Evolutionary conservation across 495 filamentous ascomycete species (phyloP).

Genomic region (Aspergillus funiculosus): DNA sequence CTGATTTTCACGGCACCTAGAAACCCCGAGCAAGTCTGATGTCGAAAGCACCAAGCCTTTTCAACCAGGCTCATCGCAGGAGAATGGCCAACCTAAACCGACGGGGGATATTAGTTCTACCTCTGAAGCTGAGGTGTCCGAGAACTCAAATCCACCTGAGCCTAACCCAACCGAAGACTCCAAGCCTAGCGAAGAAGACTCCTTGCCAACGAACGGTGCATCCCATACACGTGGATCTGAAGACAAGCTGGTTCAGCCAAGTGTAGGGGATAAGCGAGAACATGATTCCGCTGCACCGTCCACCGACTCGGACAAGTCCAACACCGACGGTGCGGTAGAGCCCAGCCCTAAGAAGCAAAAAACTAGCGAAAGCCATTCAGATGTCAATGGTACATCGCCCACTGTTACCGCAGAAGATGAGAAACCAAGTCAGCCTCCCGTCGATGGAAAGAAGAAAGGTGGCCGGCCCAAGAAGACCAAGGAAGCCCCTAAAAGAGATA

Average conservation of each 20-base stretch:
- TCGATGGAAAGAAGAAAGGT: constrained; percentile 27
- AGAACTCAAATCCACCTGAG: constrained; percentile 10
- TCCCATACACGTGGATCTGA: constrained; percentile 2
- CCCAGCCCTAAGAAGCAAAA: constrained; percentile 30
- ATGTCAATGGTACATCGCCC: constrained; percentile 15
- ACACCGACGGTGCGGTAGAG: constrained; percentile 14
- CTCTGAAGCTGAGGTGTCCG: constrained; percentile 11
- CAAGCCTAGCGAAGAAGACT: constrained; percentile 5
- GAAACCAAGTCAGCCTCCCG: constrained; percentile 5
- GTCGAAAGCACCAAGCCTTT: not conserved
- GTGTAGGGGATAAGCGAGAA: constrained; percentile 30
- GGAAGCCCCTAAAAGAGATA: constrained; percentile 26
- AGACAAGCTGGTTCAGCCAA: constrained; percentile 14
- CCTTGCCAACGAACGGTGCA: constrained; percentile 1
- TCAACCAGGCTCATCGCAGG: constrained; percentile 3
- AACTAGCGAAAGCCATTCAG: constrained; percentile 15
- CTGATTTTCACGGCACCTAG: constrained; percentile 4
- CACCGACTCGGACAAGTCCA: constrained; percentile 13
- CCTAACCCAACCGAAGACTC: constrained; percentile 12
- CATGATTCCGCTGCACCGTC: constrained; percentile 20
- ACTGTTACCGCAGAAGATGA: not conserved
- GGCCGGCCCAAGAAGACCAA: constrained; percentile 34
- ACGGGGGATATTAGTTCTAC: not conserved
- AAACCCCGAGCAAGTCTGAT: not conserved
- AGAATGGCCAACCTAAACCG: constrained; percentile 5